These are phyloP conservation scores for Trichoderma gracile DNA, from an alignment of 2,329 filamentous ascomycete genomes.

Conservation along the genomic window DNA sequence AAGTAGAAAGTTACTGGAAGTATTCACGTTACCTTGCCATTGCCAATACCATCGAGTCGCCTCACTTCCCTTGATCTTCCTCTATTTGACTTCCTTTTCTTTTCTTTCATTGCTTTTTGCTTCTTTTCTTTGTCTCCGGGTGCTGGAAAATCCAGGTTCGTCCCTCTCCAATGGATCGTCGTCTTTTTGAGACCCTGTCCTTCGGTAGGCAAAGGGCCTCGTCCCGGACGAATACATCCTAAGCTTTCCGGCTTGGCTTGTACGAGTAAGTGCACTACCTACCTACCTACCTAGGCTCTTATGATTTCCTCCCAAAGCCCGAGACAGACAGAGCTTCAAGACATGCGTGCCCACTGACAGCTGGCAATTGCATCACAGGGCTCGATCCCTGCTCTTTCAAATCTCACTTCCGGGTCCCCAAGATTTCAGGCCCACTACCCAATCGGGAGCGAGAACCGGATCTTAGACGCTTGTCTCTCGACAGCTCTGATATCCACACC, in stretches of 20 bases:
- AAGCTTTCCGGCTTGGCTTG: background rate
- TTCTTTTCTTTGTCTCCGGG: background rate
- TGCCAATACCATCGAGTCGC: background rate
- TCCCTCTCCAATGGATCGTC: background rate
- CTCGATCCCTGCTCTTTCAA: slow-evolving; percentile 18
- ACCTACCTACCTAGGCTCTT: background rate
- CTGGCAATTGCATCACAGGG: slow-evolving; percentile 25
- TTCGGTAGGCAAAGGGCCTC: background rate
- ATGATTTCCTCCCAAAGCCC: background rate
- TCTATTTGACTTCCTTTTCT: background rate
- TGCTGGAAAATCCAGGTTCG: background rate
- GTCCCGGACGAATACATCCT: background rate
- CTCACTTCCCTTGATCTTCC: background rate
- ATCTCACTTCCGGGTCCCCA: slow-evolving; percentile 21
- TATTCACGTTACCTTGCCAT: background rate
- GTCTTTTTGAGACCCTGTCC: slow-evolving; percentile 24
- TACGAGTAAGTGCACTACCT: background rate
- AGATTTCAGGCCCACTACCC: slow-evolving; percentile 11
- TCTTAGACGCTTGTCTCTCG: slow-evolving; percentile 25
- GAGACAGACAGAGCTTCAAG: background rate
- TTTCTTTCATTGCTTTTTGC: background rate
- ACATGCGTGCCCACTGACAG: slow-evolving; percentile 25
- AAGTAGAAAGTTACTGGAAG: no score
- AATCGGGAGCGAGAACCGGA: slow-evolving; percentile 20
- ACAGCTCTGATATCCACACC: slow-evolving; percentile 5